Percentiles rank a stretch among this genome's conserved stretches.
Conservation (phyloP, 371 early-diverging fungal species). For the Mortierella sp. region DNA sequence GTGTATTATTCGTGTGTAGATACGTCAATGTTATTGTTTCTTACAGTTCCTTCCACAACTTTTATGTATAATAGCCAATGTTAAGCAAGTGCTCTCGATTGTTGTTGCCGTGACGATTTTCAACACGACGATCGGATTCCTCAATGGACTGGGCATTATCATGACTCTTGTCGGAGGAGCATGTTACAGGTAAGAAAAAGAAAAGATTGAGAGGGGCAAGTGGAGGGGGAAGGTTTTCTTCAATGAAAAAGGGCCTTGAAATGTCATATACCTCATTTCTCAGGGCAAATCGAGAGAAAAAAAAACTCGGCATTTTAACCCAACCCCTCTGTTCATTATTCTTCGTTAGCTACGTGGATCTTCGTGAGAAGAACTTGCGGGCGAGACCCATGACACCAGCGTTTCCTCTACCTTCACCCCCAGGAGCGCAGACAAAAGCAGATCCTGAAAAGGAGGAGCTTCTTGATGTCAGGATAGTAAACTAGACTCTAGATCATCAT, state of each 20-base stretch:
- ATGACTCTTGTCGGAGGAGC: constrained; percentile 84
- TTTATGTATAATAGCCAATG: constrained; percentile 68
- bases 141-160: constrained; percentile 80
- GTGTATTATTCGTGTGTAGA: background rate
- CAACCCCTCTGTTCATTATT: background rate
- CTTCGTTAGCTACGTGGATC: constrained; percentile 35
- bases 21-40: background rate
- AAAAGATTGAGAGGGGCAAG: too few relatives aligned
- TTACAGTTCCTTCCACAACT: background rate
- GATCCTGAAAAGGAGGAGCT: constrained; percentile 43
- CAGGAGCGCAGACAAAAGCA: constrained; percentile 9
- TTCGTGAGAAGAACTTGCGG: constrained; percentile 33
- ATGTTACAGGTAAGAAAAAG: constrained; percentile 52
- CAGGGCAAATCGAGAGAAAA: background rate
- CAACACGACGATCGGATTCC: constrained; percentile 68
- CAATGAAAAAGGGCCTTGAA: background rate
- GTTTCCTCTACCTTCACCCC: constrained; percentile 28
- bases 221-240: too few relatives aligned
- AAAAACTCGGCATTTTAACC: background rate
- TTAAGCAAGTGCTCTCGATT: constrained; percentile 88
- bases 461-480: constrained; percentile 40
- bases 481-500: background rate
- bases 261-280: background rate
- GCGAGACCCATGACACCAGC: constrained; percentile 41
- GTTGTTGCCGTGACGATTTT: constrained; percentile 83